Base-by-base conservation (phyloP, 192 early-diverging fungal species). In the Allomyces macrogynus region DNA sequence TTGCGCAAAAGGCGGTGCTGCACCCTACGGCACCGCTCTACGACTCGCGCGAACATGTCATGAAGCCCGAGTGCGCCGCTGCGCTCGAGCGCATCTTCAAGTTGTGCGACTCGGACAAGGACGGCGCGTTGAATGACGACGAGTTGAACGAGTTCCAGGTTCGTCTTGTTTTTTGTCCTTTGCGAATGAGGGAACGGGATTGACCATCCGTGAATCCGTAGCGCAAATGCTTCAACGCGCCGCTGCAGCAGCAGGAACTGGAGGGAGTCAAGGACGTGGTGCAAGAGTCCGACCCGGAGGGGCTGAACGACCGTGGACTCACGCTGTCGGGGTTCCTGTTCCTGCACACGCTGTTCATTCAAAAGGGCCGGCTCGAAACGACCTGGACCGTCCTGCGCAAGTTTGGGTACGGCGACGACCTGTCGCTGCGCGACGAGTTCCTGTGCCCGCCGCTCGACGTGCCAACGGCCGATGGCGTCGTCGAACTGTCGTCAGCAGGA, bases 1-100 rank as follows among this genome's bases (percentile, higher is more conserved):
- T 97, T 85, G 96, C 96, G 5, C 96, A 99, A 80, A 97, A 97
- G 73, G 96, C 96, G 5, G 94, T 99, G 12, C 72, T 97, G 60
- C 91, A 99, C 69, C 96, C 96, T 7, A 97, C 94, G 3, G 89
- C 90, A 14, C 94, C 94, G 5, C 78, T 99, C 24, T 99, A 97
- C 67, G 94, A 99, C 76, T 89, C 91, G 5, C 77, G 89, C 61
- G 91, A 91, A 69, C 93, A 97, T 71, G 86, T 80, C 12, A 70
- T 99, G 57, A 97, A 94, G 71, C 88, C 85, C 1, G 85, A 82
- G 22, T 97, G 94, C 71, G 80, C 89, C 7, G 90, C 92, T 64
- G 96, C 96, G 10, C 75, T 99, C 42, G 80, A 84, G 62, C 75
- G 96, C 12, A 97, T 99, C 14, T 99, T 99, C 75, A 84, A 87